Evolutionary conservation across 129 eudicot genomes (phyloP), one percentile per base, ranked within the genome.

Genomic region (Flaveria sonorensis): DNA sequence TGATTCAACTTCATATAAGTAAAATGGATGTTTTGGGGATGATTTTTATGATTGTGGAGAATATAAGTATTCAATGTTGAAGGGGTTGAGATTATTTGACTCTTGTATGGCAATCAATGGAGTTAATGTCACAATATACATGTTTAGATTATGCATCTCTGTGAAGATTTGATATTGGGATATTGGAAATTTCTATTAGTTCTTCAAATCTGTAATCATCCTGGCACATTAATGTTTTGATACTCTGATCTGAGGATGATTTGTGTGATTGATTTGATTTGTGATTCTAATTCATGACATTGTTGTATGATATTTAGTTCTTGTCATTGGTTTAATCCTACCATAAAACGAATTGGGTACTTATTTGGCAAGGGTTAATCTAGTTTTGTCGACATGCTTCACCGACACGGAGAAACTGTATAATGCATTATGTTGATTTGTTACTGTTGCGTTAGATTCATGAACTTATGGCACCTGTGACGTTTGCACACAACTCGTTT

Each of bases 91-190:
- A 28, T 75, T 61, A 0, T 71, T 71, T 65, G 39, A 10, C 30
- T 62, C 57, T 71, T 15, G 32, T 30, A 47, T 42, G 51, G 0
- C 16, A 72, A 61, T 62, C 78, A 72, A 79, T 79, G 83, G 72
- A 42, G 67, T 48, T 63, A 63, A 60, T 61, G 30, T 60, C 26
- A 59, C 55, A 47, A 40, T 5, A 9, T 52, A 46, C 47, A 51
- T 9, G 57, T 18, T 52, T 23, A 68, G 32, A 56, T 73, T 46
- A 55, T 78, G 21, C 26, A 24, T 80, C 56, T 53, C 11, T 20
- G 5, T 71, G 30, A 19, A 23, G 40, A 48, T 53, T 16, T 47
- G 64, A 79, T 66, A 3, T n/a, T 57, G 26, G 21, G 77, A 62
- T 71, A 3, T 46, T 75, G 79, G 72, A 71, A 47, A 63, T 18